A percentile compares a stretch with the other conserved stretches of the same genome.
These are phyloP conservation scores for Scortechinia acanthostroma DNA, from an alignment of 2,329 filamentous ascomycete genomes.

Conservation along the genomic window DNA sequence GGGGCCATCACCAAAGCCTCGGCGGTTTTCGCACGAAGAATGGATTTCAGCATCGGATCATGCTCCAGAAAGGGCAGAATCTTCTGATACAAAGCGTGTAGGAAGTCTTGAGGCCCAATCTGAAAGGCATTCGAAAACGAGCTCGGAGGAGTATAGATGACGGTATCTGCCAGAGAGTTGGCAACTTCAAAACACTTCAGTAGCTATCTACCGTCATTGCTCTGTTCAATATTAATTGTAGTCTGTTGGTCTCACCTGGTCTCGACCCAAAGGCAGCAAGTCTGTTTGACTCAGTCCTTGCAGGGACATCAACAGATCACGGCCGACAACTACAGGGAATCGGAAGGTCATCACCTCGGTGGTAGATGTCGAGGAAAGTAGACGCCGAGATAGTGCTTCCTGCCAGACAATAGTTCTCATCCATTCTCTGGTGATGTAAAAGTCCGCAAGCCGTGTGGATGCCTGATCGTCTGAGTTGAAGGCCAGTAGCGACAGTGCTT, in stretches of 20 bases:
- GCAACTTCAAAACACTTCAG: constrained; percentile 20
- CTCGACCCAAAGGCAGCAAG: constrained; percentile 16
- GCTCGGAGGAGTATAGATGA: constrained; percentile 9
- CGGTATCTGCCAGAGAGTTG: constrained; percentile 17
- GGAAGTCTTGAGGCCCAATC: constrained; percentile 14
- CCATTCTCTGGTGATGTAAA: constrained; percentile 17
- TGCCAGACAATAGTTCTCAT: constrained; percentile 21
- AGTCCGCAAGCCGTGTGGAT: constrained; percentile 14
- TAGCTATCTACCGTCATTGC: constrained; percentile 8
- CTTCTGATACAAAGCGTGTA: constrained; percentile 18
- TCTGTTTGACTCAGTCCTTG: constrained; percentile 13
- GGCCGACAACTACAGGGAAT: constrained; percentile 9
- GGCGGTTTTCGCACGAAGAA: constrained; percentile 15
- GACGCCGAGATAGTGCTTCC: constrained; percentile 12
- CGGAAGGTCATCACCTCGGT: constrained; percentile 12
- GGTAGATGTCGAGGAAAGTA: constrained; percentile 14
- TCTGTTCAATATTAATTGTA: not conserved
- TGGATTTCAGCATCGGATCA: constrained; percentile 13
- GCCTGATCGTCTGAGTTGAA: constrained; percentile 7
- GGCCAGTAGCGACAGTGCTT: constrained; percentile 3
- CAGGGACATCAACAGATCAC: constrained; percentile 12
- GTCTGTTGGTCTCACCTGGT: constrained; percentile 12
- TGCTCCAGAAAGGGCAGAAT: constrained; percentile 15
- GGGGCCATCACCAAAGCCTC: constrained; percentile 14
- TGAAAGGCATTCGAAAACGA: constrained; percentile 7